phyloP scores from a whole-genome alignment of 2,329 filamentous ascomycete genomes.

The Colletotrichum magnum region DNA sequence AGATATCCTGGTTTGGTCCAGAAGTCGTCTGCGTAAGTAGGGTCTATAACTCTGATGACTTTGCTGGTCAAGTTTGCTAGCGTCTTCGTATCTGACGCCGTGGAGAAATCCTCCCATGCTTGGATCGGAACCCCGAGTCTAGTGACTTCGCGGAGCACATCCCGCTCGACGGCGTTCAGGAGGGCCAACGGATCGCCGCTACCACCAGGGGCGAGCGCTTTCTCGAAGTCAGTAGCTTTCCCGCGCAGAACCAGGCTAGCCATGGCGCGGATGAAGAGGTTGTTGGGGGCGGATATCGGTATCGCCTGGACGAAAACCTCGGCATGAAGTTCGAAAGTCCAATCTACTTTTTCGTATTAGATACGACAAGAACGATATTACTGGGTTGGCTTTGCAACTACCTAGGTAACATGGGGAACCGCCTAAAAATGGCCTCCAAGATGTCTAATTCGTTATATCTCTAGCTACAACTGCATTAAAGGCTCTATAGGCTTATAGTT shows the following conservation, averaged over 20 bases:
- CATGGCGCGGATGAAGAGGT: conserved; percentile 36
- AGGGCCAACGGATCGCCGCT: conserved; percentile 23
- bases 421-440: too few species aligned
- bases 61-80: conserved; percentile 1
- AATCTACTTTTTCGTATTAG: too few species aligned
- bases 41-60: conserved; percentile 26
- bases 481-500: too few species aligned
- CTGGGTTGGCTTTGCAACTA: too few species aligned
- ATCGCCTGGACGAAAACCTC: conserved; percentile 39
- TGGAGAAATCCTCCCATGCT: conserved; percentile 36
- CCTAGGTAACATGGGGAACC: too few species aligned
- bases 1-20: conserved; percentile 41
- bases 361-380: too few species aligned
- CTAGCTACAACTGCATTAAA: too few species aligned
- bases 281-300: conserved; percentile 42
- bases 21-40: conserved; percentile 41
- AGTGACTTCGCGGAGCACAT: conserved; percentile 25
- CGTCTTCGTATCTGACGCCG: conserved; percentile 8
- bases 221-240: conserved; percentile 23
- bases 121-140: conserved; percentile 28
- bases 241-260: conserved; percentile 22
- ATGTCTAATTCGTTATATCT: too few species aligned
- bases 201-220: conserved; percentile 34
- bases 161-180: conserved; percentile 11
- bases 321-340: too few species aligned